phyloP scores from a whole-genome alignment of 2,329 filamentous ascomycete species.

The Plenodomus lindquistii region DNA sequence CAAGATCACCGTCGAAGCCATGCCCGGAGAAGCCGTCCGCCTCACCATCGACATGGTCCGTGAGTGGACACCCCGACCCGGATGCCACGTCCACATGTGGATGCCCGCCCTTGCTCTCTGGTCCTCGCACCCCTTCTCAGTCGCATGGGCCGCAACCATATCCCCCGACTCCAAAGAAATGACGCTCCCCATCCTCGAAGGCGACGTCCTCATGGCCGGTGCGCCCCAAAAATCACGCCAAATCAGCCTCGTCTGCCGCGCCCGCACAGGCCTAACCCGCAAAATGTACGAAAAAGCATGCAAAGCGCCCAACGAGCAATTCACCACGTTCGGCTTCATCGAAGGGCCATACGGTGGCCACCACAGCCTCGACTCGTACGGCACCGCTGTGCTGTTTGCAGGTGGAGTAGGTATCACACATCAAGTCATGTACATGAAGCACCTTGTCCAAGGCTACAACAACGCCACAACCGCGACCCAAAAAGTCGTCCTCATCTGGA shows the following conservation, averaged over 20 bases:
- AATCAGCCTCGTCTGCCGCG: constrained; percentile 74
- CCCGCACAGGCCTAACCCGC: constrained; percentile 73
- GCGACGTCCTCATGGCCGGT: constrained; percentile 25
- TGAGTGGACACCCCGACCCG: constrained; percentile 57
- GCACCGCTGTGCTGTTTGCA: constrained; percentile 77
- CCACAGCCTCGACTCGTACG: constrained; percentile 73
- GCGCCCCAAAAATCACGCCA: constrained; percentile 41
- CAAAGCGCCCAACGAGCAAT: constrained; percentile 61
- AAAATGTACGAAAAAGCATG: constrained; percentile 70
- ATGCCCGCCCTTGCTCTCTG: constrained; percentile 53
- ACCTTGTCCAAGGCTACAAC: constrained; percentile 69
- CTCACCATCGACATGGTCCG: constrained; percentile 64
- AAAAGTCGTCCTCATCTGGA: constrained; percentile 76
- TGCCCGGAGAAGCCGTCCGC: constrained; percentile 63
- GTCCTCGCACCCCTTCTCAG: constrained; percentile 55
- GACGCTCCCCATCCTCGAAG: constrained; percentile 39
- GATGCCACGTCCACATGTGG: constrained; percentile 65
- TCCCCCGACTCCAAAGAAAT: constrained; percentile 38
- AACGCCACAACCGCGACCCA: constrained; percentile 72
- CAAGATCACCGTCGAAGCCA: constrained; percentile 59
- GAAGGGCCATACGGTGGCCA: constrained; percentile 78
- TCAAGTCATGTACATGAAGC: constrained; percentile 73
- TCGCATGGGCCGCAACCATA: constrained; percentile 51
- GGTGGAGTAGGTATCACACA: constrained; percentile 83
- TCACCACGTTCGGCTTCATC: constrained; percentile 67